Base-by-base conservation (phyloP, 169 alveolate species). In the Plasmodium coatneyi region DNA sequence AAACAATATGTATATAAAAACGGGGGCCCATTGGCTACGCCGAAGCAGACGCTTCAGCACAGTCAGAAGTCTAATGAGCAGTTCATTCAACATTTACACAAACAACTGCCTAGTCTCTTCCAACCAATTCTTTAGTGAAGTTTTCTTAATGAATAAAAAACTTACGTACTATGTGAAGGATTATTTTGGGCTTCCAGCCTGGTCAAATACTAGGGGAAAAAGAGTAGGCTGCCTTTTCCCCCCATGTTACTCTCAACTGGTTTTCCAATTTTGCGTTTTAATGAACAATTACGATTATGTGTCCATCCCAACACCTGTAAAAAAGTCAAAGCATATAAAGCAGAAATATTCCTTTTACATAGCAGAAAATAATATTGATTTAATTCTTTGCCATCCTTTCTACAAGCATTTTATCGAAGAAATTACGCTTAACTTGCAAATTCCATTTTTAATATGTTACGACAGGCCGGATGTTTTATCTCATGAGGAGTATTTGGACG, bases 341-440 rank as follows among this genome's bases (percentile, higher is more conserved):
- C 89, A 89, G 16, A 79, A 66, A 66, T 89, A 89, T 89, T 80
- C 94, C 34, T 89, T 89, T 80, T 89, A 60, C 49, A 79, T 89
- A 80, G 32, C 94, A 41, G 90, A 89, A 70, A 89, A 89, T 89
- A 89, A 89, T 25, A 89, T 70, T 12, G 90, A 79, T 60, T 89
- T 89, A 89, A 89, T 89, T 56, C 82, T 89, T 43, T 79, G 94
- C n/a, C 94, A 89, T 89, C 94, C 94, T 41, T 89, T 89, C 46
- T 89, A 89, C 54, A 89, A 89, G 52, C 94, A 89, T 80, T 89
- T 79, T 49, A 89, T 89, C 32, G 94, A 89, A 70, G 94, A 89
- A 80, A 89, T 89, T 66, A 39, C 94, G 0, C 82, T 79, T 10
- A 78, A 89, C 49, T 70, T 89, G 60, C 94, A 89, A 89, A 79